phyloP scores from a whole-genome alignment of 2,329 filamentous ascomycete genomes.

The Fusarium continuum region DNA sequence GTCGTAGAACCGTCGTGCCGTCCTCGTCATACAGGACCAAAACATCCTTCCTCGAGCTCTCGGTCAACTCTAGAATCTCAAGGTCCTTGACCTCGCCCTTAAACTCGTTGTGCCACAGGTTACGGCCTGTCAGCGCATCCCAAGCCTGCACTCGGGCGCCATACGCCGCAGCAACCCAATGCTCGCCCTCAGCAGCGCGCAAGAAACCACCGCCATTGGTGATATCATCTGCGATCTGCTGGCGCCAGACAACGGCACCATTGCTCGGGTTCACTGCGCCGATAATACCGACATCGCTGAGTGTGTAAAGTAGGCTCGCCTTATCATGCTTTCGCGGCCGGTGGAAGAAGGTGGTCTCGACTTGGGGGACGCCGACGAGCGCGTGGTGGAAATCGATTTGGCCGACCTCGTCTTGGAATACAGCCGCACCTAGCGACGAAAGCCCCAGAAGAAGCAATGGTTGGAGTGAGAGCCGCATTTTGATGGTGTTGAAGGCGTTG shows the following conservation, averaged over 20 bases:
- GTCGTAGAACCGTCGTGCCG: constrained; percentile 68
- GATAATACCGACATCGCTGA: constrained; percentile 84
- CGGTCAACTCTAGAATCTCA: constrained; percentile 79
- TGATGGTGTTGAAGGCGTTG: constrained; percentile 30
- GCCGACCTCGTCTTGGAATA: constrained; percentile 91
- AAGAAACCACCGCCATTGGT: constrained; percentile 63
- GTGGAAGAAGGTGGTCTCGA: constrained; percentile 93
- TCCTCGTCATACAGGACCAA: constrained; percentile 73
- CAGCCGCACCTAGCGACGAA: constrained; percentile 62
- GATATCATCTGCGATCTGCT: constrained; percentile 67
- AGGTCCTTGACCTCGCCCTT: constrained; percentile 70
- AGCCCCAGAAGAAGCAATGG: constrained; percentile 52
- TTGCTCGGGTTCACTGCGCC: constrained; percentile 90
- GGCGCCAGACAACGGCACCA: constrained; percentile 87
- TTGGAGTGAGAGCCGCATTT: constrained; percentile 51
- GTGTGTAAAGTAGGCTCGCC: constrained; percentile 88
- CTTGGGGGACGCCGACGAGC: constrained; percentile 83
- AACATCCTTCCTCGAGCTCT: constrained; percentile 72
- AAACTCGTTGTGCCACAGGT: constrained; percentile 76
- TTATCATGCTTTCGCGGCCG: constrained; percentile 82
- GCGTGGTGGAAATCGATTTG: constrained; percentile 93
- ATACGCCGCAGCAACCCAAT: constrained; percentile 77
- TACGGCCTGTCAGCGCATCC: constrained; percentile 83
- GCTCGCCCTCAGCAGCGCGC: constrained; percentile 80
- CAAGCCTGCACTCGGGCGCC: constrained; percentile 79